Conservation (phyloP, 352 stramenopile species). For the Globisporangium okanoganense region DNA sequence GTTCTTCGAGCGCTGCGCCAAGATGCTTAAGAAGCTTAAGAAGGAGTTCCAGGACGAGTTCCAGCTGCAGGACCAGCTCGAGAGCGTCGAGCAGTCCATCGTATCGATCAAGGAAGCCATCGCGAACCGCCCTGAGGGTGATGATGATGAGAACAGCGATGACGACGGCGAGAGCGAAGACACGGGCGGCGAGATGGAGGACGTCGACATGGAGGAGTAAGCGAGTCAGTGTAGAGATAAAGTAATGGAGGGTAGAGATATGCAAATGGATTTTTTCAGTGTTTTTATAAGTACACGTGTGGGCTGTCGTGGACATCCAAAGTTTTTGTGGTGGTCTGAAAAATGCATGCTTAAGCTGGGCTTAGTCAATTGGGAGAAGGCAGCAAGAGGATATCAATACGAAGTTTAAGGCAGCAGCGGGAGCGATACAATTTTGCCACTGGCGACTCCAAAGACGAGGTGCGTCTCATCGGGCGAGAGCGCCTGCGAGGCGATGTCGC, state of each 20-base stretch:
- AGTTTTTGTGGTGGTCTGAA: constrained; percentile 9
- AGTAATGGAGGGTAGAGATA: constrained; percentile 31
- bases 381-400: neutral
- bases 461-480: constrained; percentile 76
- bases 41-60: constrained; percentile 70
- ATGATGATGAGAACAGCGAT: constrained; percentile 48
- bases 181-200: constrained; percentile 41
- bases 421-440: constrained; percentile 47
- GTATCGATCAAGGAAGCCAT: constrained; percentile 48
- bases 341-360: no score
- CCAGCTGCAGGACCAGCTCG: constrained; percentile 72
- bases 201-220: constrained; percentile 84
- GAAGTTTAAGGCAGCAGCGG: constrained; percentile 27
- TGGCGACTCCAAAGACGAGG: constrained; percentile 62
- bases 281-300: constrained; percentile 26
- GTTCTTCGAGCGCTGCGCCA: constrained; percentile 80
- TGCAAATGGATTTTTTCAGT: constrained; percentile 24
- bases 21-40: constrained; percentile 81
- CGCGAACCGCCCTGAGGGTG: constrained; percentile 46
- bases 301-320: neutral
- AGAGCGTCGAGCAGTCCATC: constrained; percentile 69
- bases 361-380: no score
- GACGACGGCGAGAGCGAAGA: constrained; percentile 29
- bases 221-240: constrained; percentile 15
- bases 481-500: constrained; percentile 53